Percentiles rank a stretch among this genome's conserved stretches.
Evolutionary conservation across 2,329 filamentous ascomycete genomes (phyloP).

Genomic region (Monilinia polystroma): DNA sequence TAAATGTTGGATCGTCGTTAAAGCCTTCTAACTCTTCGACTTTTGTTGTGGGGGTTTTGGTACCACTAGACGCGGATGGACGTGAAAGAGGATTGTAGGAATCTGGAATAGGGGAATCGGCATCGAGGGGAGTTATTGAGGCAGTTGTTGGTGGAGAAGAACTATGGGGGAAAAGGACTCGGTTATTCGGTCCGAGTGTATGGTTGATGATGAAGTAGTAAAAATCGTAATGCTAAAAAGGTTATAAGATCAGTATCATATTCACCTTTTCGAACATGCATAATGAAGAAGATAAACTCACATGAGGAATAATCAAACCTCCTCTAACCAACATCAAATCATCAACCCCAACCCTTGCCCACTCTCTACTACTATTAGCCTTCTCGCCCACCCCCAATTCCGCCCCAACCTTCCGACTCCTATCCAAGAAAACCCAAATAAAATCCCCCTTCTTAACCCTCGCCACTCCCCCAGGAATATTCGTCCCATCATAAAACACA

Average conservation of each 20-base stretch:
- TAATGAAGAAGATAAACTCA: slow-evolving; percentile 47
- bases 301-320: slow-evolving; percentile 90
- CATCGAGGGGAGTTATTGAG: slow-evolving; percentile 21
- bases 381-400: slow-evolving; percentile 71
- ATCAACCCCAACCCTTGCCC: slow-evolving; percentile 92
- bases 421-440: slow-evolving; percentile 90
- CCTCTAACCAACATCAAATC: slow-evolving; percentile 91
- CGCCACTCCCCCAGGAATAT: slow-evolving; percentile 79
- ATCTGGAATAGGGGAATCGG: slow-evolving; percentile 29
- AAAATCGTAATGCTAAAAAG: slow-evolving; percentile 84
- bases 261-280: neutral
- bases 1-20: slow-evolving; percentile 73
- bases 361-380: slow-evolving; percentile 66
- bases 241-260: slow-evolving; percentile 31
- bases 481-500: slow-evolving; percentile 94
- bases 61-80: slow-evolving; percentile 31
- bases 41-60: slow-evolving; percentile 40
- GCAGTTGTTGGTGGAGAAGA: slow-evolving; percentile 42
- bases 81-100: slow-evolving; percentile 44
- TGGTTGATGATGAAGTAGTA: slow-evolving; percentile 96
- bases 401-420: slow-evolving; percentile 85
- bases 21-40: slow-evolving; percentile 66
- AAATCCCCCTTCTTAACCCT: slow-evolving; percentile 91
- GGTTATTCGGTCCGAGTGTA: slow-evolving; percentile 68
- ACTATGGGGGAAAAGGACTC: slow-evolving; percentile 73